Evolutionary conservation across 2,329 filamentous ascomycete species (phyloP).

Genomic region (Talaromyces pinophilus): DNA sequence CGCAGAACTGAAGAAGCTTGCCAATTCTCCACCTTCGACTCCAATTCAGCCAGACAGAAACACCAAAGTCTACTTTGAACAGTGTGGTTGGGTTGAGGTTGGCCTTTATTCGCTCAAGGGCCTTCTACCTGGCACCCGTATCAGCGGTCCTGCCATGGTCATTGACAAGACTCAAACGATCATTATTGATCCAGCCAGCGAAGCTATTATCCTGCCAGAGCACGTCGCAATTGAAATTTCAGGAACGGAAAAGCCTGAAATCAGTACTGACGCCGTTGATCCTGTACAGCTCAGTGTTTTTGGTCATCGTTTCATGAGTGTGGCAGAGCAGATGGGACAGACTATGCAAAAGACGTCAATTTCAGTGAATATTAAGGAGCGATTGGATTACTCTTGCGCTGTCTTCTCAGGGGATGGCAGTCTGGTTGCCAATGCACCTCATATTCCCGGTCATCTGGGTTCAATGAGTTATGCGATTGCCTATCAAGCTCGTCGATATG

Average conservation of each 20-base stretch:
- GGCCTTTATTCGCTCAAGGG: slow-evolving; percentile 21
- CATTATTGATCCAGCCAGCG: slow-evolving; percentile 76
- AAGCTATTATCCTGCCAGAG: slow-evolving; percentile 77
- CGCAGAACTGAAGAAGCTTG: slow-evolving; percentile 27
- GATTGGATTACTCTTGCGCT: slow-evolving; percentile 80
- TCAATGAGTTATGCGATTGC: slow-evolving; percentile 83
- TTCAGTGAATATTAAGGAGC: slow-evolving; percentile 76
- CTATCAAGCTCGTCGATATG: slow-evolving; percentile 72
- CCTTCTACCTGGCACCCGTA: slow-evolving; percentile 33
- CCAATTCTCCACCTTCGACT: too few relatives aligned
- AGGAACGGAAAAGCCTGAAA: slow-evolving; percentile 38
- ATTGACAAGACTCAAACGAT: slow-evolving; percentile 78
- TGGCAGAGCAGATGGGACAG: slow-evolving; percentile 61
- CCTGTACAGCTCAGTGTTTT: slow-evolving; percentile 59
- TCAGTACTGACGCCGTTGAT: slow-evolving; percentile 39
- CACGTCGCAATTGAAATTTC: slow-evolving; percentile 81
- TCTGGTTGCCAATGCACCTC: slow-evolving; percentile 68
- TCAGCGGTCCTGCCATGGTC: slow-evolving; percentile 51
- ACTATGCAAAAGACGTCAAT: slow-evolving; percentile 59
- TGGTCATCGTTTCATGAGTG: slow-evolving; percentile 60
- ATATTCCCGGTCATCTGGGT: slow-evolving; percentile 77
- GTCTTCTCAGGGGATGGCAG: slow-evolving; percentile 75
- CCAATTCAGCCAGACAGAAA: slow-evolving; percentile 16
- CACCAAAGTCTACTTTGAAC: slow-evolving; percentile 35
- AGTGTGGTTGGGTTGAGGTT: slow-evolving; percentile 29